Conservation (phyloP, 1,139 yeast genomes). For the Suhomyces ambrosiae region DNA sequence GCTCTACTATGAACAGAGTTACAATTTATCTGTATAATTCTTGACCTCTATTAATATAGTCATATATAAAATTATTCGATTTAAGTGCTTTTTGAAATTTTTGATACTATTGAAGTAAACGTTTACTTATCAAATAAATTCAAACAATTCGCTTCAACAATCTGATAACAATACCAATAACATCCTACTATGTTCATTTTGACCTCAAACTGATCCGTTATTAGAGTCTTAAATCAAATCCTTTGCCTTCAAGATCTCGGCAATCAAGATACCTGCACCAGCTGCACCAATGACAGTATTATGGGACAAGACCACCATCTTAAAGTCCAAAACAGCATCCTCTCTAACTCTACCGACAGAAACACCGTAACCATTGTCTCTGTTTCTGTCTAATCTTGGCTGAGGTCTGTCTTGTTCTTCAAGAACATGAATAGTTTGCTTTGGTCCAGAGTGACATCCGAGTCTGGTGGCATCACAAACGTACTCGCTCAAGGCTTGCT, state of each 20-base stretch:
- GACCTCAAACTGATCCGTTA: too few relatives aligned
- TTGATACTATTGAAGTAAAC: too few relatives aligned
- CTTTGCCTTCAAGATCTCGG: slow-evolving; percentile 83
- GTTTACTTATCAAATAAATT: too few relatives aligned
- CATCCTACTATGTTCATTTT: too few relatives aligned
- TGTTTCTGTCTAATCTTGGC: slow-evolving; percentile 95
- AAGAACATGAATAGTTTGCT: slow-evolving; percentile 84
- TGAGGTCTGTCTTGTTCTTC: slow-evolving; percentile 96
- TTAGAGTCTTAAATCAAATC: slow-evolving; percentile 69
- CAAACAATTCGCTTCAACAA: too few relatives aligned
- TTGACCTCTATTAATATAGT: too few relatives aligned
- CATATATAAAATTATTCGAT: too few relatives aligned
- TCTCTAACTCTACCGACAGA: slow-evolving; percentile 93
- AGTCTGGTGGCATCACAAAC: slow-evolving; percentile 80
- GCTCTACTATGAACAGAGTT: too few relatives aligned
- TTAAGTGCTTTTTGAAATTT: too few relatives aligned
- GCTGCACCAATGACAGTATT: slow-evolving; percentile 99
- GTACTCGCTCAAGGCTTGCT: slow-evolving; percentile 68
- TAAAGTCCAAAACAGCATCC: slow-evolving; percentile 90
- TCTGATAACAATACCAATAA: too few relatives aligned
- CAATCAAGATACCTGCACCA: slow-evolving; percentile 97
- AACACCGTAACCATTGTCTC: slow-evolving; percentile 93
- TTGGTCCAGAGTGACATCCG: slow-evolving; percentile 91
- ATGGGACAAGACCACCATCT: slow-evolving; percentile 95
- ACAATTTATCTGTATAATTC: too few relatives aligned